phyloP scores from a whole-genome alignment of 371 early-diverging fungal genomes.

The Parasitella parasitica region DNA sequence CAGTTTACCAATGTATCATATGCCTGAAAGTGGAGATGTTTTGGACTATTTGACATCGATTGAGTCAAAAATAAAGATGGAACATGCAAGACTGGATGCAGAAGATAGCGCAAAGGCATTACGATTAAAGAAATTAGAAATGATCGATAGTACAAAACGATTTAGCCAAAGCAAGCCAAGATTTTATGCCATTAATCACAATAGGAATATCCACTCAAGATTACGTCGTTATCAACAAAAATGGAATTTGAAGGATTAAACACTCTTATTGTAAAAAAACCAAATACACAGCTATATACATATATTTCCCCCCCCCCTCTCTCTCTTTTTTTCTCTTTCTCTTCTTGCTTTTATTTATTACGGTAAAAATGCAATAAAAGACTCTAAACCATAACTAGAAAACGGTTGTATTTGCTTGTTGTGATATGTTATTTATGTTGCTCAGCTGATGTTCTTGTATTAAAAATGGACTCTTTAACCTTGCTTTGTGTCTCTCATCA shows the following conservation, averaged over 20 bases:
- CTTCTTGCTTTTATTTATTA: background rate
- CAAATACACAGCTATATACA: background rate
- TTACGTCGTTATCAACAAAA: conserved; percentile 12
- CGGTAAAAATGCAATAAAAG: background rate
- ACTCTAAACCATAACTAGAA: background rate
- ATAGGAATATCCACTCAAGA: conserved; percentile 10
- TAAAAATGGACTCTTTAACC: no score
- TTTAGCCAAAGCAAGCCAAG: background rate
- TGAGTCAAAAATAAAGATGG: conserved; percentile 29
- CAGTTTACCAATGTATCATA: conserved; percentile 36
- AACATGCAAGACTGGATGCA: conserved; percentile 10
- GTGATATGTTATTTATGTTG: background rate
- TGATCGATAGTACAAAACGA: conserved; percentile 4
- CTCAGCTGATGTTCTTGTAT: background rate
- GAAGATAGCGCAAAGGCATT: conserved; percentile 9
- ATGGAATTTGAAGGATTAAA: conserved; percentile 6
- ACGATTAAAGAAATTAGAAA: conserved; percentile 14
- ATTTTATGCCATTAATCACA: conserved; percentile 4
- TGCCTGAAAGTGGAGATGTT: conserved; percentile 45
- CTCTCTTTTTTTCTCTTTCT: background rate
- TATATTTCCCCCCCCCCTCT: background rate
- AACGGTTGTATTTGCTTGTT: no score
- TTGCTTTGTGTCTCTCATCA: background rate
- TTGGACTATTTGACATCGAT: conserved; percentile 39
- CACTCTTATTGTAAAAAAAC: background rate